Percentiles rank a stretch among this genome's conserved stretches.
phyloP scores from a whole-genome alignment of 2,329 filamentous ascomycete genomes.

The Aureobasidium leucospermi region DNA sequence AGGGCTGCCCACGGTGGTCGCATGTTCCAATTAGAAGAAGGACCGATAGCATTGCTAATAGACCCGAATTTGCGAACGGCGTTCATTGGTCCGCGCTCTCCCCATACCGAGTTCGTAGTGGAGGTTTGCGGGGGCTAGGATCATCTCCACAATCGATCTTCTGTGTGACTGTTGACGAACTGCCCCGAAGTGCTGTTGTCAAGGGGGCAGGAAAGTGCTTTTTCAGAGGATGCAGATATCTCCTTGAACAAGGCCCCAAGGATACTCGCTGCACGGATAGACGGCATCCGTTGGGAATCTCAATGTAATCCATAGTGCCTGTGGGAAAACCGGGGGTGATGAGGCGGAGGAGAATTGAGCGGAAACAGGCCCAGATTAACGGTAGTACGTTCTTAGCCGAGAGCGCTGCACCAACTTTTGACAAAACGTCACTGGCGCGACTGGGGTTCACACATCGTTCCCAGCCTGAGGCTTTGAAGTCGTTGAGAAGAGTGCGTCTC shows the following conservation, averaged over 20 bases:
- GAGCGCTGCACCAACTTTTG: slow-evolving; percentile 6
- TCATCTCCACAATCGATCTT: slow-evolving; percentile 8
- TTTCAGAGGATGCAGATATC: too few relatives aligned
- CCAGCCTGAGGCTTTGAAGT: slow-evolving; percentile 7
- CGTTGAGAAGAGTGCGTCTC: background rate
- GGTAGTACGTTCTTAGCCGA: slow-evolving; percentile 1
- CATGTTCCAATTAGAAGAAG: background rate
- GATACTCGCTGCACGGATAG: background rate
- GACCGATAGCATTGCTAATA: slow-evolving; percentile 13
- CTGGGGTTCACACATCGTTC: background rate
- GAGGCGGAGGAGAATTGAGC: background rate
- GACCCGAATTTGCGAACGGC: background rate
- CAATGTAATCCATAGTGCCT: background rate
- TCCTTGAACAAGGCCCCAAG: background rate
- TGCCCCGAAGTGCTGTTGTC: background rate
- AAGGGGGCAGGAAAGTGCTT: background rate
- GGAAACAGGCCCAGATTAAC: slow-evolving; percentile 5
- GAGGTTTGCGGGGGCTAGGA: slow-evolving; percentile 5
- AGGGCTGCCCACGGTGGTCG: background rate
- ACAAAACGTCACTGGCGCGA: slow-evolving; percentile 1
- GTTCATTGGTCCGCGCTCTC: slow-evolving; percentile 1
- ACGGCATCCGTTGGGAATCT: background rate
- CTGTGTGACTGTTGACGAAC: background rate
- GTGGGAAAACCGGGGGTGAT: background rate
- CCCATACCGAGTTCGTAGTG: background rate